Base-by-base conservation (phyloP, 2,329 filamentous ascomycete species). In the Colletotrichum incanum region DNA sequence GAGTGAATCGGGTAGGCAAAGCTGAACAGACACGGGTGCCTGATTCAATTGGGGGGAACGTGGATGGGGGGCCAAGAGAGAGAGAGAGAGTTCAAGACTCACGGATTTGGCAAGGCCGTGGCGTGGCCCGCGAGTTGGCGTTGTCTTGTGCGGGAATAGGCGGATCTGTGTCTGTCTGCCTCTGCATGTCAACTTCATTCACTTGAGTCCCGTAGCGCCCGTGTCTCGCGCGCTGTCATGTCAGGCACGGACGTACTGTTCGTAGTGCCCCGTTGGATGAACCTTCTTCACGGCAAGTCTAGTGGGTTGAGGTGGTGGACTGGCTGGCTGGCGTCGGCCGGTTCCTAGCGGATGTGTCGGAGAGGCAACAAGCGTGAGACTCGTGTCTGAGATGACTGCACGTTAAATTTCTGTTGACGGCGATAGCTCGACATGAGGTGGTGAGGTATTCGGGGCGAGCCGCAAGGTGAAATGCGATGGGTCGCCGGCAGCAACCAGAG, bases 181-280 rank as follows among this genome's bases (percentile, higher is more conserved):
- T 67, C 59, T 63, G 65, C 56, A 54, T 56, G 71, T 73, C 71
- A 73, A 73, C 49, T 61, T 56, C 50, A 60, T 52, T 43, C 39
- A 61, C 69, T 66, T 41, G 28, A 41, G 63, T 54, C 37, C 59
- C 69, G 69, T 69, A 72, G 69, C 45, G 65, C 50, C 71, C 71
- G 67, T 73, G 71, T 73, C 71, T 73, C 61, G 67, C 28, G 28
- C 28, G 28, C 67, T 73, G 60, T 69, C 71, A 71, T 71, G 71
- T 71, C 66, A 71, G 71, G 71, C 67, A 73, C 71, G 67, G 67
- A 71, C 71, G 55, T 66, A 73, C 71, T 66, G 67, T 73, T 72
- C 60, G 47, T 55, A 54, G 37, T 37, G 47, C 41, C 61, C 67
- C 49, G 60, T 71, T 55, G 55, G 26, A 43, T 41, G 60, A 41